Evolutionary conservation across 768 basidiomycete species (phyloP), one percentile per base, ranked within the genome.

Genomic region (Leccinum fibrillosum): DNA sequence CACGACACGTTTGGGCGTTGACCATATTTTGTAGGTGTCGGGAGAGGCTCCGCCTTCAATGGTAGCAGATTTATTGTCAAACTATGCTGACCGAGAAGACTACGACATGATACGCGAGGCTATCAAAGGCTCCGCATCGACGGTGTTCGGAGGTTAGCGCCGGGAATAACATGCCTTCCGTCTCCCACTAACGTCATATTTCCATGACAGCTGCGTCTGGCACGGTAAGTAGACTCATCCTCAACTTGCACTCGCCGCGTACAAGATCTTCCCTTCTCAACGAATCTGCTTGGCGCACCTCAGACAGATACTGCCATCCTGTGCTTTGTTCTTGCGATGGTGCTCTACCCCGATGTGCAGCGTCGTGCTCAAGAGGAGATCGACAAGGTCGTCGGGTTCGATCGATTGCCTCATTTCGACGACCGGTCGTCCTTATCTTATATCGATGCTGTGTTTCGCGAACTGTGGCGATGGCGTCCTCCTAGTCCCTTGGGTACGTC

Each of bases 381-480:
- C 3, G 72, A 73, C 49, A 9, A 35, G 3, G 64, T 71, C 10
- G 35, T 69, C 1, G 66, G 63, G 12, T 54, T 52, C n/a, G 63
- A 62, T 25, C 53, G 65, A 13, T 50, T 72, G 3, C 73, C 72
- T 9, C 61, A 57, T 23, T 70, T 68, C n/a, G 56, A 58, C 2
- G 71, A 74, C 47, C 57, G 57, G 35, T 39, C 59, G 7, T 60
- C 50, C 13, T 61, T 74, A 34, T 68, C 72, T 5, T 72, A 69
- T 54, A 32, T 70, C 4, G 61, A 69, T 5, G 67, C 68, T 0
- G 28, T 72, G 17, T 53, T 66, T 23, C 67, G 63, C 32, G 72
- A 72, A 49, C 15, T 66, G 6, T 19, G 65, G 44, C 61, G 71
- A 53, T 72, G 65, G 71, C 58, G 50, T 13, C 58, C 62, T 0